Base-by-base conservation (phyloP, 2,329 filamentous ascomycete species). In the Botrytis galanthina region DNA sequence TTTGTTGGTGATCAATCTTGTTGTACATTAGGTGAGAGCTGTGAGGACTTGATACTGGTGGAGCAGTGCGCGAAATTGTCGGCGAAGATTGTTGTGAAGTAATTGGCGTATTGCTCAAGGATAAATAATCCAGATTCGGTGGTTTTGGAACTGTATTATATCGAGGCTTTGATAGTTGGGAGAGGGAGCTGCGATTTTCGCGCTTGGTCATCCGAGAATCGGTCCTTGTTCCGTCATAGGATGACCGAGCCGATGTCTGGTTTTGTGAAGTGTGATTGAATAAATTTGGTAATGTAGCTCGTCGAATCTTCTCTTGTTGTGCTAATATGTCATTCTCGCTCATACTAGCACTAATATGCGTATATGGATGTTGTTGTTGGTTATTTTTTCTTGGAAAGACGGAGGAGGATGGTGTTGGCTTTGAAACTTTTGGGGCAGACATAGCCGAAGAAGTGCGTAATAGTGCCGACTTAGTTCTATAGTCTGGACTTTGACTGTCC, bases 101-200 rank as follows among this genome's bases (percentile, higher is more conserved):
- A 78, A 81, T 82, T 78, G 82, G 81, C 14, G 83, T 85, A 79
- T 80, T 87, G 77, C 83, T 82, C 66, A 90, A 83, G 14, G 87
- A 83, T 32, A 91, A 84, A 76, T 90, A 92, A 79, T 92, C 86
- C 68, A 92, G 83, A 76, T 88, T 90, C 70, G 84, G 83, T 72
- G 82, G 76, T 46, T 78, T 80, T 10, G 77, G 74, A 57, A 62
- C 75, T 35, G 74, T 75, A 18, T 73, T 42, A 18, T 70, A 39
- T 18, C 75, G 76, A 62, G 74, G 73, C 68, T 76, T 77, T 46
- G 75, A 42, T 61, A 76, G 29, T 46, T 76, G 77, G 26, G 78
- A 74, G 35, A 83, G 81, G 1, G 84, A 81, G 51, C 79, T 76
- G 64, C 78, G 82, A 76, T 42, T 44, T 75, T 78, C 84, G 76